These are phyloP conservation scores for Phytophthora idaei DNA, from an alignment of 352 stramenopile species.

Conservation along the genomic window DNA sequence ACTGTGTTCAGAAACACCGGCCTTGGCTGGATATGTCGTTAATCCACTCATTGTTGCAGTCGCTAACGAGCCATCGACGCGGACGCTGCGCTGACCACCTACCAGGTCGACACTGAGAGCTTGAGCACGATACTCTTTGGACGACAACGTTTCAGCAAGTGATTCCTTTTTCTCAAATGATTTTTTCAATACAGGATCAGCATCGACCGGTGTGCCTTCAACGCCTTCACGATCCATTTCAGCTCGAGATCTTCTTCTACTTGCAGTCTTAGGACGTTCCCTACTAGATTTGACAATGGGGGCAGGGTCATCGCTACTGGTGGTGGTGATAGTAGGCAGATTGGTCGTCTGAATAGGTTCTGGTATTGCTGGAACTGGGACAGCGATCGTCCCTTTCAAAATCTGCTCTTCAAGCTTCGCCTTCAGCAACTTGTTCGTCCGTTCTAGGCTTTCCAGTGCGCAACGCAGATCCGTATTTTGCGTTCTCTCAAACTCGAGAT, in stretches of 20 bases:
- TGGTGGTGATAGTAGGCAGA: not conserved
- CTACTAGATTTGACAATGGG: constrained; percentile 1
- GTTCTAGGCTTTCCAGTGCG: constrained; percentile 53
- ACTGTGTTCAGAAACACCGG: not conserved
- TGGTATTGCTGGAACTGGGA: not conserved
- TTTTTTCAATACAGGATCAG: not conserved
- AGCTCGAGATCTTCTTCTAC: constrained; percentile 14
- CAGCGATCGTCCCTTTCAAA: constrained; percentile 54
- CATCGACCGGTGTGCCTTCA: not conserved
- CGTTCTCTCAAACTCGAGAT: constrained; percentile 34
- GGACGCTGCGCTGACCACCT: constrained; percentile 23
- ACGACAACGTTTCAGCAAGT: not conserved
- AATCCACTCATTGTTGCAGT: constrained; percentile 31
- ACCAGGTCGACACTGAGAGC: constrained; percentile 12
- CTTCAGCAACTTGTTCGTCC: constrained; percentile 70
- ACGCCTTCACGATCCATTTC: constrained; percentile 19
- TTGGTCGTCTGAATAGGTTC: not conserved
- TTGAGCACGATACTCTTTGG: constrained; percentile 6
- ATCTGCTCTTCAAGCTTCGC: constrained; percentile 72
- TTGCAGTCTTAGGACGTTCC: constrained; percentile 18
- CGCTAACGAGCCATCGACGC: constrained; percentile 15
- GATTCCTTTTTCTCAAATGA: constrained; percentile 11
- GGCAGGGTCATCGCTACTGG: not conserved
- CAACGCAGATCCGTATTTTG: constrained; percentile 44
- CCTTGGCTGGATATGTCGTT: constrained; percentile 19